Base-by-base conservation (phyloP, 1,139 yeast genomes). In the Pichia sp. region DNA sequence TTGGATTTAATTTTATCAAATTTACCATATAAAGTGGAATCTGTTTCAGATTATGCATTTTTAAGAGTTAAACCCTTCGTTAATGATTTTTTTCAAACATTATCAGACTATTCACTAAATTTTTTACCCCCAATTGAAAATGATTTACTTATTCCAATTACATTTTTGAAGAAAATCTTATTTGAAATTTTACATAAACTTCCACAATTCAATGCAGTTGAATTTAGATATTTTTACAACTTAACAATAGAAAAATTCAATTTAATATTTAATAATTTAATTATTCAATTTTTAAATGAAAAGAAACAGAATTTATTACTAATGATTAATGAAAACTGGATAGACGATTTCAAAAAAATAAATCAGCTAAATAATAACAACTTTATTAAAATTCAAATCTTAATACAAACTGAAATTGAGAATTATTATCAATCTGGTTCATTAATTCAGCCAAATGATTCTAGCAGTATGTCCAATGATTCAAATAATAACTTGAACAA, bases 1-100 rank as follows among this genome's bases (percentile, higher is more conserved):
- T 68, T 75, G 45, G 69, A 72, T 16, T 59, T 59, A 4, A 76
- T 86, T 27, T 61, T 69, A 32, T 63, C 65, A 22, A 74, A 76
- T 51, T 66, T 87, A 54, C 96, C 96, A 1, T 86, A 85, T 64
- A 82, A 82, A 56, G 87, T 87, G 53, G 88, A 84, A 57, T 70
- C 73, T 22, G 72, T 76, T 44, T 80, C 85, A 46, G 97, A 90
- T 64, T 92, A 92, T 63, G 83, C 96, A n/a, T 92, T 83, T 66
- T 72, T 87, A 50, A 74, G 97, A 51, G 85, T 90, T 48, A 83
- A 87, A 59, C 81, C 88, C 1, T 68, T 72, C 50, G 74, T 89
- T 51, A 77, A 80, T 55, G 96, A 87, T 59, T 87, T 90, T 59
- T 74, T 88, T 54, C 75, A 78, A 57, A 82, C 94, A 42, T 69